These are phyloP conservation scores for Cryptosporidium sp. DNA, from an alignment of 169 alveolate species.

Conservation along the genomic window DNA sequence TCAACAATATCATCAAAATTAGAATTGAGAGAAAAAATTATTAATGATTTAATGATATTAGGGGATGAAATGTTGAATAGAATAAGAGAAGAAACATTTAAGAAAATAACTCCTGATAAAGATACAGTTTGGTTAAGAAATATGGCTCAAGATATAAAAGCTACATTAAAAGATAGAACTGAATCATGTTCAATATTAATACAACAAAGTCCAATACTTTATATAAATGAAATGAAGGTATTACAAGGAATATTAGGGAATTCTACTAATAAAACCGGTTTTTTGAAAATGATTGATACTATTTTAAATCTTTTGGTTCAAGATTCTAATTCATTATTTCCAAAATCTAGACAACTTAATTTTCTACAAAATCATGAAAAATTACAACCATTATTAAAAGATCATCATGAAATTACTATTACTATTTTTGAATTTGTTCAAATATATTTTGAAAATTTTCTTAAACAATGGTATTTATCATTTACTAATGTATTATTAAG, in stretches of 20 bases:
- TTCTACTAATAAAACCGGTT: conserved; percentile 37
- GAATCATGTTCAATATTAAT: conserved; percentile 60
- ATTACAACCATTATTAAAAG: background rate
- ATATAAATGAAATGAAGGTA: conserved; percentile 7
- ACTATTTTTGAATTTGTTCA: conserved; percentile 57
- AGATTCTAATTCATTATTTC: background rate
- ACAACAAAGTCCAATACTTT: conserved; percentile 33
- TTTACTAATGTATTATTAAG: conserved; percentile 28
- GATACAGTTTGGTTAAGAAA: conserved; percentile 55
- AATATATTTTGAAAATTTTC: conserved; percentile 47
- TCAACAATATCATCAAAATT: background rate
- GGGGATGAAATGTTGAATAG: conserved; percentile 22
- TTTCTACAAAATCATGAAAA: conserved; percentile 8
- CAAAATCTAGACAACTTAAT: conserved; percentile 14
- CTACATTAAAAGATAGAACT: conserved; percentile 58
- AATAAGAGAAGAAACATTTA: conserved; percentile 15
- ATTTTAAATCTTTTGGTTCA: conserved; percentile 10
- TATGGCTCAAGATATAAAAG: conserved; percentile 14
- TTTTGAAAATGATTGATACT: conserved; percentile 50
- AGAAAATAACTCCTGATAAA: conserved; percentile 28
- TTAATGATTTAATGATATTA: conserved; percentile 13
- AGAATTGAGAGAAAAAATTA: background rate
- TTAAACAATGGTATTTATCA: conserved; percentile 44
- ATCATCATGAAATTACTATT: background rate
- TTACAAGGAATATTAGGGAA: conserved; percentile 4